Base-by-base conservation (phyloP, 495 filamentous ascomycete genomes). In the Penicillium simplicissimum region DNA sequence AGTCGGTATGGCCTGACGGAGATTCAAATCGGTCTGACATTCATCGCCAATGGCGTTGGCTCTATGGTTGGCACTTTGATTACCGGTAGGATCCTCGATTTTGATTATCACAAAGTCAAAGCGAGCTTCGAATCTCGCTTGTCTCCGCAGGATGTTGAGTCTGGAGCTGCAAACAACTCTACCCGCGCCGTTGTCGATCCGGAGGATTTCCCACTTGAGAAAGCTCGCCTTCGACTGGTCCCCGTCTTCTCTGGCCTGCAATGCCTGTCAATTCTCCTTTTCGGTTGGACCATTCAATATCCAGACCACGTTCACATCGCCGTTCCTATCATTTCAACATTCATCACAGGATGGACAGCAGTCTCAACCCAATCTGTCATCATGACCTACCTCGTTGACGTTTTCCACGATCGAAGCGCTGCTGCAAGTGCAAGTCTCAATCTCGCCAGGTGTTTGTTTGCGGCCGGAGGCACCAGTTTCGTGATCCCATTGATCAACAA, bases 361-460 rank as follows among this genome's bases (percentile, higher is more conserved):
- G 83, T 87, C 47, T 82, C 81, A 67, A 55, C 68, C 62, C 59
- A 62, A 58, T 67, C 63, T 10, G 33, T 67, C 28, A 69, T 90
- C 67, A 68, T 69, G 64, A 73, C 67, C 25, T 73, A 73, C 49
- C 71, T 91, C 2, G 81, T 90, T 4, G 88, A 92, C 62, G 75
- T 90, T 7, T 86, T 86, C 60, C 84, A 81, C 0, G 77, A 78
- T 1, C 77, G 65, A 21, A 86, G 87, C 2, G 84, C 82, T 0
- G 84, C 87, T 0, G 87, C 87, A 0, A 85, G 85, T 10, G 88
- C 89, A 0, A 86, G 85, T 8, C 84, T 87, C 57, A 91, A 92
- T 64, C 71, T 92, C 10, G 83, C 85, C 0, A 65, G 88, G 35
- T 91, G 88, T 66, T 58, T 88, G 42, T 74, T 91, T 35, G 88